Conservation (phyloP, 164 flowering plant species). For the Magnolia officinalis region DNA sequence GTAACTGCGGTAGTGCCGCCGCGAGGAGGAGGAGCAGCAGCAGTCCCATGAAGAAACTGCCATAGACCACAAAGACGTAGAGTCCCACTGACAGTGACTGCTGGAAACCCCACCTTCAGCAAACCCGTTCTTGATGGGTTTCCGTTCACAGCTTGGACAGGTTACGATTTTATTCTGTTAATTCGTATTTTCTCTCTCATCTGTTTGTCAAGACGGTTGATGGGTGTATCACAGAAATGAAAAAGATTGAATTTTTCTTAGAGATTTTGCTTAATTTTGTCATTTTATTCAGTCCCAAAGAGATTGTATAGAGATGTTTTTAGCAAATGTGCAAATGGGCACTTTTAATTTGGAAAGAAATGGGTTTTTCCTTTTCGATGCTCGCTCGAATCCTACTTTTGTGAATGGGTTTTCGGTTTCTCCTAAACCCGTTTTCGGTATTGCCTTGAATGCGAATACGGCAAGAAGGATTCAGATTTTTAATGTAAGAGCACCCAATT, state of each 20-base stretch:
- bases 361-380: conserved; percentile 14
- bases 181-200: background rate
- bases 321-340: conserved; percentile 29
- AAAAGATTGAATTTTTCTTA: background rate
- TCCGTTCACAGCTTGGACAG: too few species aligned
- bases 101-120: too few species aligned
- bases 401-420: conserved; percentile 20
- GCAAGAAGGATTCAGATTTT: conserved; percentile 7
- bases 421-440: conserved; percentile 23
- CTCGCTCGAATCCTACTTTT: conserved; percentile 8
- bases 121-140: too few species aligned
- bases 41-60: too few species aligned
- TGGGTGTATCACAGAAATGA: background rate
- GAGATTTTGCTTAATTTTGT: background rate
- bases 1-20: too few species aligned
- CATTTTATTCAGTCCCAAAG: background rate
- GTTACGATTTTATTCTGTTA: background rate
- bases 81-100: too few species aligned
- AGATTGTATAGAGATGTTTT: conserved; percentile 4
- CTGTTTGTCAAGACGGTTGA: background rate
- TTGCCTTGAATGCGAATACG: conserved; percentile 21
- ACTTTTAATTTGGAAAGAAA: conserved; percentile 24
- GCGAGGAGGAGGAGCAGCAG: too few species aligned
- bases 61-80: too few species aligned
- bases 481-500: conserved; percentile 6